Percentiles rank a stretch among this genome's conserved stretches.
Evolutionary conservation across 345 rosid genomes (phyloP).

Genomic region (Corchorus capsularis): DNA sequence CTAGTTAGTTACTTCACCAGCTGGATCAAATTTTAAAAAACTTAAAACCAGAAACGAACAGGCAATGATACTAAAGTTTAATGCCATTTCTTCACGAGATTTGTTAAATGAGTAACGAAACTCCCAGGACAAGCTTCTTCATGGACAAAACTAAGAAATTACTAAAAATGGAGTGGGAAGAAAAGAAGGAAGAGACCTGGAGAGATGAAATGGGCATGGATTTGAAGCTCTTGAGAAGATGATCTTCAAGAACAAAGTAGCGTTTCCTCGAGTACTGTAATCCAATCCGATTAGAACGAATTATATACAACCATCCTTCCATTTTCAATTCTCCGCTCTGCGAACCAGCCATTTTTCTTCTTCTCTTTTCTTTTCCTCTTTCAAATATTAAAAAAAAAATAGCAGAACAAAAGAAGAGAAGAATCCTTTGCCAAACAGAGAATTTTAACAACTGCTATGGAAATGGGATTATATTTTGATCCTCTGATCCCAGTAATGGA

Average conservation of each 20-base stretch:
- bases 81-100: background rate
- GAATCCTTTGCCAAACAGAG: background rate
- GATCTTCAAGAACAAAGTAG: slow-evolving; percentile 71
- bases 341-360: slow-evolving; percentile 40
- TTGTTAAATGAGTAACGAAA: background rate
- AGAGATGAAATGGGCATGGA: slow-evolving; percentile 52
- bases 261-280: slow-evolving; percentile 83
- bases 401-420: background rate
- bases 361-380: background rate
- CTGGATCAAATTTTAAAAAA: background rate
- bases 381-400: background rate
- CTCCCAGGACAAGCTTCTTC: slow-evolving; percentile 1
- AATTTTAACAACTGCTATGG: background rate
- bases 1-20: background rate
- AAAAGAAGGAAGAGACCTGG: slow-evolving; percentile 41
- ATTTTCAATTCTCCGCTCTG: slow-evolving; percentile 46
- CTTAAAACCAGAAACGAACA: background rate
- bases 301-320: slow-evolving; percentile 91
- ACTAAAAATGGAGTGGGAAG: background rate
- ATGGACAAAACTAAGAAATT: background rate
- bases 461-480: background rate
- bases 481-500: slow-evolving; percentile 23
- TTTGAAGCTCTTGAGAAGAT: slow-evolving; percentile 76
- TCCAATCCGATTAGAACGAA: slow-evolving; percentile 80
- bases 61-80: background rate